Conservation (phyloP, 305 asterid species). For the Coffea humblotiana region DNA sequence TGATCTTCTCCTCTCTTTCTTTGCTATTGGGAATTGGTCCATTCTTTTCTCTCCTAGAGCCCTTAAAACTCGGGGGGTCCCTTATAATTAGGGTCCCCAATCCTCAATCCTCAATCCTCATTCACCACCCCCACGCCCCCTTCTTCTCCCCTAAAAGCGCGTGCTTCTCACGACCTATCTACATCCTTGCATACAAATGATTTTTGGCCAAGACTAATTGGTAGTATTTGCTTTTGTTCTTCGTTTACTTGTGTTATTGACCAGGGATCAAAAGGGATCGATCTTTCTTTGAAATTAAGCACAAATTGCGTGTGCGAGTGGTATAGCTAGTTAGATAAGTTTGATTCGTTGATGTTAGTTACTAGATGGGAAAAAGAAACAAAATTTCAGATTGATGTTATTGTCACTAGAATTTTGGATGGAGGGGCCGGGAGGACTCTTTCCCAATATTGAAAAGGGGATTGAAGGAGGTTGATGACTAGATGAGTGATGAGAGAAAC, state of each 20-base stretch:
- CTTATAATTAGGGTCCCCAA: background rate
- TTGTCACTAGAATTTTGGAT: background rate
- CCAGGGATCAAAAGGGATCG: background rate
- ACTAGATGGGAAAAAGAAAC: background rate
- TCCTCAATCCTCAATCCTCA: no score
- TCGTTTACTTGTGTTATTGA: no score
- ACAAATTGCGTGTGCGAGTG: background rate
- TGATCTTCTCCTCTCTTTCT: background rate
- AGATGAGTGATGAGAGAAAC: background rate
- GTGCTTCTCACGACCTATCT: background rate
- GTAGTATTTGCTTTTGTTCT: background rate
- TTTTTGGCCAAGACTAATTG: no score
- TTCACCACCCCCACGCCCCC: background rate
- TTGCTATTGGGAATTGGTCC: slow-evolving; percentile 24
- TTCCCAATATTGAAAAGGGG: background rate
- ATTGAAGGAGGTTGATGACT: background rate
- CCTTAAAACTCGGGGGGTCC: slow-evolving; percentile 32
- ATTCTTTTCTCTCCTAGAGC: slow-evolving; percentile 21
- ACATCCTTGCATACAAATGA: background rate
- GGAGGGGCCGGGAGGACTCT: background rate
- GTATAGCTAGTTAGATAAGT: background rate
- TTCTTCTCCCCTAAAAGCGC: background rate
- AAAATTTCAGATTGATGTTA: background rate
- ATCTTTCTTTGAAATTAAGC: background rate
- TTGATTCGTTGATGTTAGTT: background rate